Base-by-base conservation (phyloP, 2,329 filamentous ascomycete species). In the Cadophora luteo-olivacea region DNA sequence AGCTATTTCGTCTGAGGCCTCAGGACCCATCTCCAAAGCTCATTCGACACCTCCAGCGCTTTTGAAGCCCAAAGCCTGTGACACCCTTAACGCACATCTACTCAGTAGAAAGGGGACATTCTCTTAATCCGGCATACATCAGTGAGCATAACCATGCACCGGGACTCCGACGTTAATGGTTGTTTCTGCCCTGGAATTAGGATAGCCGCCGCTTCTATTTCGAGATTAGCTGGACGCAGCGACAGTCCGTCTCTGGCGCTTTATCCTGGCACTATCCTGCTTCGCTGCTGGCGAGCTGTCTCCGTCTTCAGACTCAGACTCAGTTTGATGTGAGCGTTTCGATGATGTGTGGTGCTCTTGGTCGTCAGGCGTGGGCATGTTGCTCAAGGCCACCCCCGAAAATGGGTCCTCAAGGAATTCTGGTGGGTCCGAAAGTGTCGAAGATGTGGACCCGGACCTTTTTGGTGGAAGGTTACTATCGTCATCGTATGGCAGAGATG, bases 121-220 rank as follows among this genome's bases (percentile, higher is more conserved):
- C n/a, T n/a, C n/a, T n/a, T n/a, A n/a, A n/a, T n/a, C n/a, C n/a
- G n/a, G n/a, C n/a, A n/a, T n/a, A n/a, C n/a, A n/a, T n/a, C n/a
- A n/a, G n/a, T n/a, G n/a, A n/a, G n/a, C n/a, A n/a, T n/a, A n/a
- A n/a, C n/a, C n/a, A n/a, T n/a, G n/a, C n/a, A n/a, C n/a, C n/a
- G n/a, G n/a, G n/a, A n/a, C n/a, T n/a, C n/a, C n/a, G n/a, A n/a
- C n/a, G n/a, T n/a, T n/a, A n/a, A n/a, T n/a, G n/a, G n/a, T n/a
- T n/a, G n/a, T n/a, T n/a, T n/a, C n/a, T n/a, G n/a, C n/a, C n/a
- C n/a, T n/a, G n/a, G n/a, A n/a, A n/a, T n/a, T 36, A 5, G 5
- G 33, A 36, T 36, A 11, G 11, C 33, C 33, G 4, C 11, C 5
- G 33, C 33, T 5, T 36, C 4, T 11, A 5, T 36, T 11, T 81